phyloP scores from a whole-genome alignment of 257 asterid species.

The Petunia axillaris region DNA sequence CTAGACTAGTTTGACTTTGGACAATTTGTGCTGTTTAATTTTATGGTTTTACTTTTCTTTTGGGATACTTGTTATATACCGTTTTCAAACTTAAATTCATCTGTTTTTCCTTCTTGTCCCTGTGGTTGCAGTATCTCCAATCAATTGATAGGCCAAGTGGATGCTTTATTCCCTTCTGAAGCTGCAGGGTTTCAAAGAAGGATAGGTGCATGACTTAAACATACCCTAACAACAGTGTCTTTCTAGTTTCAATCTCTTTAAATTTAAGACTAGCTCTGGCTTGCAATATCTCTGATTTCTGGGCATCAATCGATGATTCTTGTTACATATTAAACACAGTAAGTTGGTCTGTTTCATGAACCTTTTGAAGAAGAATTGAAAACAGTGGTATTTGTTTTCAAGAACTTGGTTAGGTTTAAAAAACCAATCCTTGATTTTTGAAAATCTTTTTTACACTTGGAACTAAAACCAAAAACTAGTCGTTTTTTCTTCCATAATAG shows the following conservation, averaged over 20 bases:
- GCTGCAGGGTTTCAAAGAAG: constrained; percentile 81
- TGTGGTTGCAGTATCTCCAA: constrained; percentile 63
- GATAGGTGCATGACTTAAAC: constrained; percentile 58
- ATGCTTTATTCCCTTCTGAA: constrained; percentile 77
- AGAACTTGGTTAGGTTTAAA: too few relatives aligned
- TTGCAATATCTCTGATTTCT: neutral
- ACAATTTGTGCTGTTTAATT: constrained; percentile 2
- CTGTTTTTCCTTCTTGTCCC: neutral
- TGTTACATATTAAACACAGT: neutral
- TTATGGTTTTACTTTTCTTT: constrained; percentile 27
- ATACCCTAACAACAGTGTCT: neutral
- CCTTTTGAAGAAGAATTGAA: too few relatives aligned
- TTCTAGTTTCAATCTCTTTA: neutral
- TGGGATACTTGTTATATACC: neutral
- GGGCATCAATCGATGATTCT: neutral
- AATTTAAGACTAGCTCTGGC: neutral
- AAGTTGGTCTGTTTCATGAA: neutral
- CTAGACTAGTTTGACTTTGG: constrained; percentile 27
- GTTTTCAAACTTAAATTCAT: constrained; percentile 18
- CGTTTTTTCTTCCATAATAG: too few relatives aligned
- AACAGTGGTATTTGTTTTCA: too few relatives aligned
- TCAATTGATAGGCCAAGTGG: constrained; percentile 76
- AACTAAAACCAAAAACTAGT: too few relatives aligned
- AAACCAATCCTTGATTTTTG: too few relatives aligned
- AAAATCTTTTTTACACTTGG: too few relatives aligned